Percentiles rank a stretch among this genome's conserved stretches.
Evolutionary conservation across 441 rosid species (phyloP).

Genomic region (Codiaeum variegatum): DNA sequence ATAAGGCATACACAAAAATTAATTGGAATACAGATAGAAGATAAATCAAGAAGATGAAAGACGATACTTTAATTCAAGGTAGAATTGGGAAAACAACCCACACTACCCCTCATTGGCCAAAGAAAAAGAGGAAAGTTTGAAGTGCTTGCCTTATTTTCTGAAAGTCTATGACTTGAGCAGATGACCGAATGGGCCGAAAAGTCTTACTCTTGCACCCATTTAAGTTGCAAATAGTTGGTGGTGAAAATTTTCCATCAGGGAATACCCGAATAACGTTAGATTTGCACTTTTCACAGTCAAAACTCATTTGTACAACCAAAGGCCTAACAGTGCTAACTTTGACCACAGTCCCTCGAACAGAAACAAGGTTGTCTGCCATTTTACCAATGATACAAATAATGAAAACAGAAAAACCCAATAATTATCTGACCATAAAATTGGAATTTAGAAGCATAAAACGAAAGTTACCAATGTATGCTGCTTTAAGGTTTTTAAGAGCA

Average conservation of each 20-base stretch:
- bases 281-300: slow-evolving; percentile 78
- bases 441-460: slow-evolving; percentile 1
- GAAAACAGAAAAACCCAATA: background rate
- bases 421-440: background rate
- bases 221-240: slow-evolving; percentile 64
- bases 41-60: slow-evolving; percentile 5
- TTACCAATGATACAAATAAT: slow-evolving; percentile 17
- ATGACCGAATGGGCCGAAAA: slow-evolving; percentile 73
- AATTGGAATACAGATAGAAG: background rate
- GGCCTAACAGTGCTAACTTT: slow-evolving; percentile 95
- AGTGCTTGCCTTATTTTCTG: slow-evolving; percentile 78
- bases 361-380: slow-evolving; percentile 83
- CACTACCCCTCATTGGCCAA: background rate
- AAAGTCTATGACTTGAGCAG: slow-evolving; percentile 78
- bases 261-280: slow-evolving; percentile 53
- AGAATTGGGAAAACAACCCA: background rate
- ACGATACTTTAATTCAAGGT: background rate
- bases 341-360: slow-evolving; percentile 83
- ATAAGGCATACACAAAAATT: slow-evolving; percentile 14
- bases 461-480: slow-evolving; percentile 85
- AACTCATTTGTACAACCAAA: slow-evolving; percentile 69
- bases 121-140: background rate
- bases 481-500: slow-evolving; percentile 83
- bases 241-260: slow-evolving; percentile 91
- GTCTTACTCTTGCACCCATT: slow-evolving; percentile 87